A percentile compares a stretch with the other conserved stretches of the same genome.
These are phyloP conservation scores for Zasmidium cellare DNA, from an alignment of 2,329 filamentous ascomycete species.

Conservation along the genomic window DNA sequence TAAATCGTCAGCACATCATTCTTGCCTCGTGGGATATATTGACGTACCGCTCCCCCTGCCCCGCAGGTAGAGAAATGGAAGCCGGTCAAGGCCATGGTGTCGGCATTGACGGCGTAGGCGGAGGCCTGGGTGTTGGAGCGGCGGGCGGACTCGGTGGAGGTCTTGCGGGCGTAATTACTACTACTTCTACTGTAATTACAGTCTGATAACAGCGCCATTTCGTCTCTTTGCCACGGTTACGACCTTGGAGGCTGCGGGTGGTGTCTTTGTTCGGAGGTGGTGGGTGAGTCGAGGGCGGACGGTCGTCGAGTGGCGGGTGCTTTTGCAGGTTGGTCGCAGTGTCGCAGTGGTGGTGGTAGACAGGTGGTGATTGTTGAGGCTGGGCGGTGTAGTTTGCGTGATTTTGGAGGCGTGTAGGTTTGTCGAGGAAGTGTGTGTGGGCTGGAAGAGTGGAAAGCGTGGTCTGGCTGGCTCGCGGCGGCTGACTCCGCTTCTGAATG, in stretches of 20 bases:
- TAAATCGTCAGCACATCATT: constrained; percentile 10
- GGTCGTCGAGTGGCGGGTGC: neutral
- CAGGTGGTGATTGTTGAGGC: neutral
- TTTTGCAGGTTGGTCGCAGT: neutral
- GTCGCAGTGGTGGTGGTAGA: neutral
- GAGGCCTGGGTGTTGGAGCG: constrained; percentile 81
- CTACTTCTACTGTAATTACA: constrained; percentile 70
- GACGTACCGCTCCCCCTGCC: constrained; percentile 55
- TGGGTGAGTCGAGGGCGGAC: constrained; percentile 1
- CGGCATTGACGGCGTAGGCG: constrained; percentile 79
- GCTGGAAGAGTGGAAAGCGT: neutral
- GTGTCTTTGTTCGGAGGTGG: constrained; percentile 3
- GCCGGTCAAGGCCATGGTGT: constrained; percentile 70
- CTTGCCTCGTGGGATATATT: neutral
- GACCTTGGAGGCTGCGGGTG: constrained; percentile 1
- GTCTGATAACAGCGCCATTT: constrained; percentile 70
- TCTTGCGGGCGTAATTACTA: constrained; percentile 55
- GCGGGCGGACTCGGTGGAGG: constrained; percentile 61
- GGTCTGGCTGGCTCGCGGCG: neutral
- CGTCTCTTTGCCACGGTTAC: constrained; percentile 49
- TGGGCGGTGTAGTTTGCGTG: neutral
- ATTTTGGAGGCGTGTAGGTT: neutral
- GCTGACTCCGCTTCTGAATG: neutral
- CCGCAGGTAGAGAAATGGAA: constrained; percentile 96
- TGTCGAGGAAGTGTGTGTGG: neutral